Evolutionary conservation across 2,329 filamentous ascomycete genomes (phyloP), one percentile per base, ranked within the genome.

Genomic region (Arachnomyces sp.): DNA sequence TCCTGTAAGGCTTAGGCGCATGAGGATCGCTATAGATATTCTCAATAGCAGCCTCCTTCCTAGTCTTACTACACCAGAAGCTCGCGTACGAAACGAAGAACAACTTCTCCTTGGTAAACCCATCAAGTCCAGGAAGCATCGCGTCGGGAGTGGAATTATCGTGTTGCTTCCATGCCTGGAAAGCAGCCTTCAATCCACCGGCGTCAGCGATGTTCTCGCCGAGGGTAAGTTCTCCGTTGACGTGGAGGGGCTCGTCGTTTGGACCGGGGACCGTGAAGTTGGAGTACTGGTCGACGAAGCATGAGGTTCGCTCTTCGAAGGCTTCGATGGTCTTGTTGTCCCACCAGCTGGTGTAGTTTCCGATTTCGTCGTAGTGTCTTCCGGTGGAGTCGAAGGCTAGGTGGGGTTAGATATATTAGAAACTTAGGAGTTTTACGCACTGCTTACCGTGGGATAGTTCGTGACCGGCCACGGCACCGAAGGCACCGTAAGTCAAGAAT

Each of bases 201-300:
- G 81, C 77, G 56, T 85, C 82, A 1, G 81, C 80, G 52, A 85
- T 80, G 53, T 84, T 84, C 61, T 85, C 82, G 14, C 75, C 77
- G 2, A 84, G 62, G 0, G 81, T 84, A 11, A 77, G 64, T 16
- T 64, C 65, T 7, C 81, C 81, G 43, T 82, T 78, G 40, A 84
- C 73, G 44, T 79, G 72, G 0, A 81, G 63, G 3, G 70, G 65
- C 45, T 76, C 71, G 1, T 67, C 74, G 29, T 79, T 69, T 8
- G 74, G 67, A 0, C 73, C 75, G 0, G 67, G 64, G 9, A 82
- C 68, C 0, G 73, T 76, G 53, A 74, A 82, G 28, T 79, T 71
- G 42, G 63, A 60, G 54, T 82, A 84, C 59, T 84, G 79, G n/a
- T 81, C 65, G 2, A 82, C 64, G 44, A 85, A 83, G 58, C 81